Conservation (phyloP, 768 basidiomycete genomes). For the Leucosporidium scottii region DNA sequence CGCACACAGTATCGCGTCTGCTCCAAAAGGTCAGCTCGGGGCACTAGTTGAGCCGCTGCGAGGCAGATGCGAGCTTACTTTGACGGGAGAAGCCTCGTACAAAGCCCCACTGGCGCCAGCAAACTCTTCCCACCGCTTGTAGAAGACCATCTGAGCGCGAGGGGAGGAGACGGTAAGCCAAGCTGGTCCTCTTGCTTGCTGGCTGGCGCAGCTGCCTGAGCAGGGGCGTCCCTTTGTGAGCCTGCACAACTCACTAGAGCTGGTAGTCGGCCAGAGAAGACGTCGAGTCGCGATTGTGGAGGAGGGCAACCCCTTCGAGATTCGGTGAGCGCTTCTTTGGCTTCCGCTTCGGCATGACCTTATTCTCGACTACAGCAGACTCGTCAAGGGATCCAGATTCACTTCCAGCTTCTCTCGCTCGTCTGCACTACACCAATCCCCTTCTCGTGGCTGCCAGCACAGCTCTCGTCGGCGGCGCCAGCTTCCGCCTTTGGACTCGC, state of each 20-base stretch:
- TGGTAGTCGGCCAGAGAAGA: no score
- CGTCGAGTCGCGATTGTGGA: no score
- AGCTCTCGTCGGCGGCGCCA: neutral
- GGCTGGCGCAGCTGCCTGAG: no score
- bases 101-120: neutral
- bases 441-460: neutral
- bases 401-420: neutral
- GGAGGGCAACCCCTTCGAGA: neutral
- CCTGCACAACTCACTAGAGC: no score
- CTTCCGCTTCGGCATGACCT: neutral
- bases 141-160: constrained; percentile 9
- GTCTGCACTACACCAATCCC: neutral
- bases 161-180: neutral
- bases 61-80: neutral
- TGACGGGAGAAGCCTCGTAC: constrained; percentile 7
- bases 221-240: no score
- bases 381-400: neutral
- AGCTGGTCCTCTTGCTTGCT: neutral
- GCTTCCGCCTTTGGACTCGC: constrained; percentile 45
- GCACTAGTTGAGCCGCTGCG: neutral
- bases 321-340: constrained; percentile 1
- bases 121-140: constrained; percentile 17
- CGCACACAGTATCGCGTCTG: constrained; percentile 88
- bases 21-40: neutral
- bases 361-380: neutral